Evolutionary conservation across 139 green algal species (phyloP).

Genomic region (Pseudopediastrum boryanum): DNA sequence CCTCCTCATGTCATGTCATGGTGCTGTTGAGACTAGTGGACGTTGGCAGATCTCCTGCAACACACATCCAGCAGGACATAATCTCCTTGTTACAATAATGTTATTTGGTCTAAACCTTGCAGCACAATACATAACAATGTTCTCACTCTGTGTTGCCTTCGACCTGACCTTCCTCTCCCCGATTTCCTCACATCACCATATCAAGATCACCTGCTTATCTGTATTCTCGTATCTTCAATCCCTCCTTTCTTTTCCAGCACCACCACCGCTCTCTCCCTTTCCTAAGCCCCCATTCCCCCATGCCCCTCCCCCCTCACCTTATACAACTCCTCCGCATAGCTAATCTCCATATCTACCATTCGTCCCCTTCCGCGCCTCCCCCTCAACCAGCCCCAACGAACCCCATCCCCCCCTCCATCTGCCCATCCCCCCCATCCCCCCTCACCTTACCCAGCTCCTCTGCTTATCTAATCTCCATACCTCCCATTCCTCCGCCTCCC

Average conservation of each 20-base stretch:
- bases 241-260: neutral
- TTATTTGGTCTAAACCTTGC: too few species aligned
- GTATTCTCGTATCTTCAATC: neutral
- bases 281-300: neutral
- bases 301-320: neutral
- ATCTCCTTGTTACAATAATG: too few species aligned
- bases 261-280: neutral
- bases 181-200: neutral
- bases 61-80: neutral
- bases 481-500: neutral
- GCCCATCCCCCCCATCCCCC: neutral
- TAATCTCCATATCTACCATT: neutral
- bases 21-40: constrained; percentile 17
- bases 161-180: neutral
- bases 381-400: neutral
- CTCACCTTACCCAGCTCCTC: neutral
- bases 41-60: constrained; percentile 7
- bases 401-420: neutral
- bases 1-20: neutral
- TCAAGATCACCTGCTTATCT: constrained; percentile 1
- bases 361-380: too few species aligned
- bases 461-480: neutral
- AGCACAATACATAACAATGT: too few species aligned
- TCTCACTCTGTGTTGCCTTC: constrained; percentile 9
- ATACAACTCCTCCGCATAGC: neutral